phyloP scores from a whole-genome alignment of 2,329 filamentous ascomycete genomes.

The Pestalotiopsis sp. region DNA sequence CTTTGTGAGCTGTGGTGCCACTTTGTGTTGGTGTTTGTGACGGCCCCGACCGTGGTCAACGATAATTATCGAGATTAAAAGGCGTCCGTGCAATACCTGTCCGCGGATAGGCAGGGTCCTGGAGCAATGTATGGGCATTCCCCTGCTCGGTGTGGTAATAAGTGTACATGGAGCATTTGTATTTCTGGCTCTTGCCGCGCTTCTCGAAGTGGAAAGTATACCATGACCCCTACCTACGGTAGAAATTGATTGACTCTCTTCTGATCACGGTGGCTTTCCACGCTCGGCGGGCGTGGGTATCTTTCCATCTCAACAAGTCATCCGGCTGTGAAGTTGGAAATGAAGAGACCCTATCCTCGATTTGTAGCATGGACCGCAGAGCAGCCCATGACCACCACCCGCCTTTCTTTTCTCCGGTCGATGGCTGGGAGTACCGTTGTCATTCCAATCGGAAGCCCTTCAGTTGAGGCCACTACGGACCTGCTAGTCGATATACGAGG shows the following conservation, averaged over 20 bases:
- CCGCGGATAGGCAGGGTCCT: slow-evolving; percentile 4
- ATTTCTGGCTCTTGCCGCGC: neutral
- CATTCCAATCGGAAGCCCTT: neutral
- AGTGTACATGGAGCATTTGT: slow-evolving; percentile 1
- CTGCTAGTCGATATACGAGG: neutral
- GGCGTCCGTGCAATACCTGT: slow-evolving; percentile 5
- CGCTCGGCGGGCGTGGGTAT: neutral
- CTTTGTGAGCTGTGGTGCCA: neutral
- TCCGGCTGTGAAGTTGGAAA: neutral
- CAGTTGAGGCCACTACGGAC: neutral
- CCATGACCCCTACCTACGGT: neutral
- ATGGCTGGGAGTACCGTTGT: neutral
- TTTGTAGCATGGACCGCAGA: neutral
- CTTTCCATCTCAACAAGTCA: neutral
- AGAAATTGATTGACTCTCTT: too few relatives aligned
- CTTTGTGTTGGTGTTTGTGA: neutral
- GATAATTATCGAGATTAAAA: slow-evolving; percentile 6
- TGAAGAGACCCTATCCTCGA: neutral
- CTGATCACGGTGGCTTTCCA: neutral
- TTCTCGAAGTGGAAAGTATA: slow-evolving; percentile 9
- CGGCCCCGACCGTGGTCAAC: neutral
- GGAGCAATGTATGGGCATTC: neutral
- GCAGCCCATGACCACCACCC: neutral
- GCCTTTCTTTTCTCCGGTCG: slow-evolving; percentile 3
- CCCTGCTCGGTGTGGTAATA: neutral